Evolutionary conservation across 169 alveolate genomes (phyloP).

Genomic region (Plasmodium adleri): DNA sequence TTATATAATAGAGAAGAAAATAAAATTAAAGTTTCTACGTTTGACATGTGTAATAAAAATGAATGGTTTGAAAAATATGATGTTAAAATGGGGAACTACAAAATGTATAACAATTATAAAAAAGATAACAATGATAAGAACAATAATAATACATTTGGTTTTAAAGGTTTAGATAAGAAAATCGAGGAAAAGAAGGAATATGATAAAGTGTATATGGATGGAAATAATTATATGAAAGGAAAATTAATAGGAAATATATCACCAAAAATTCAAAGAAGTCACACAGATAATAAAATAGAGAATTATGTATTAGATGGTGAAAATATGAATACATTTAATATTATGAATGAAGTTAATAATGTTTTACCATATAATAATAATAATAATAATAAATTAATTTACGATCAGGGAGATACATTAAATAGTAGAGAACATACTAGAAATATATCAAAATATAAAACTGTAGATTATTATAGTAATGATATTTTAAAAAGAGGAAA

Average conservation of each 20-base stretch:
- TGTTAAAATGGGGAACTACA: not conserved
- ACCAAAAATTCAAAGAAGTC: not conserved
- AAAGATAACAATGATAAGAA: constrained; percentile 3
- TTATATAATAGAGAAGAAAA: constrained; percentile 13
- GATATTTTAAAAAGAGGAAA: constrained; percentile 10
- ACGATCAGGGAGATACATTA: constrained; percentile 19
- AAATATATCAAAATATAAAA: constrained; percentile 5
- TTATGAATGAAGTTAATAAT: constrained; percentile 5
- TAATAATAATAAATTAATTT: not conserved
- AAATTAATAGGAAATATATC: not conserved
- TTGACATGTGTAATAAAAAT: not conserved
- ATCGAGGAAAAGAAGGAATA: constrained; percentile 15
- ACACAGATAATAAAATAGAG: constrained; percentile 5
- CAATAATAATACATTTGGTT: too few species aligned
- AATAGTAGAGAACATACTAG: constrained; percentile 3
- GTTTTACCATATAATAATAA: not conserved
- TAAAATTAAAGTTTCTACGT: not conserved
- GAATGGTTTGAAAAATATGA: constrained; percentile 28
- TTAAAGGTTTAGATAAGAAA: not conserved
- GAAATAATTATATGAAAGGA: constrained; percentile 24
- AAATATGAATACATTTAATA: constrained; percentile 11
- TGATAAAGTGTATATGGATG: constrained; percentile 6
- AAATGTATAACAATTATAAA: not conserved
- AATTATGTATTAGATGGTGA: constrained; percentile 10
- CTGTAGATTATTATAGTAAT: constrained; percentile 2